phyloP scores from a whole-genome alignment of 2,329 filamentous ascomycete genomes.

The Cladophialophora exuberans region DNA sequence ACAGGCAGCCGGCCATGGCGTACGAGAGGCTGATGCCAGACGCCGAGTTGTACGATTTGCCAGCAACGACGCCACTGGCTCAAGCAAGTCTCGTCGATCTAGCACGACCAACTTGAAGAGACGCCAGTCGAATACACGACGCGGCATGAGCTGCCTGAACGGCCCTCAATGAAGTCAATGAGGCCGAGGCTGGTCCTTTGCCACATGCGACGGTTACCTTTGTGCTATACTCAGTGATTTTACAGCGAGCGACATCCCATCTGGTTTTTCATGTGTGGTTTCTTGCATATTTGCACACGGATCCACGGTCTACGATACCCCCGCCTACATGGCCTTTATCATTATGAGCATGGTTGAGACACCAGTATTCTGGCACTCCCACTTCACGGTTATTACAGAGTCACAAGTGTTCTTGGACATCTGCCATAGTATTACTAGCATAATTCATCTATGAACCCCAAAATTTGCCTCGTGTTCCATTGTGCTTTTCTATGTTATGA shows the following conservation, averaged over 20 bases:
- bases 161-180: slow-evolving; percentile 24
- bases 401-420: not conserved
- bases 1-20: slow-evolving; percentile 9
- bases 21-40: slow-evolving; percentile 17
- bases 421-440: slow-evolving; percentile 14
- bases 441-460: slow-evolving; percentile 7
- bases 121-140: slow-evolving; percentile 20
- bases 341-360: slow-evolving; percentile 10
- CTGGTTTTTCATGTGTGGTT: slow-evolving; percentile 3
- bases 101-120: slow-evolving; percentile 18
- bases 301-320: slow-evolving; percentile 22
- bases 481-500: not conserved
- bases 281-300: slow-evolving; percentile 15
- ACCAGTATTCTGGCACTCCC: not conserved
- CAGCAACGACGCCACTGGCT: slow-evolving; percentile 7
- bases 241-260: not conserved
- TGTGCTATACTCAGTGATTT: not conserved
- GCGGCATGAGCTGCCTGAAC: slow-evolving; percentile 21
- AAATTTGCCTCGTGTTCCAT: not conserved
- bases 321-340: slow-evolving; percentile 15
- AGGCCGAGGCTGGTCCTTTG: slow-evolving; percentile 16
- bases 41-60: slow-evolving; percentile 32
- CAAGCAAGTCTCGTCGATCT: slow-evolving; percentile 28
- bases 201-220: not conserved
- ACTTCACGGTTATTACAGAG: not conserved